A percentile compares a stretch with the other conserved stretches of the same genome.
Conservation (phyloP, 2,329 filamentous ascomycete species). For the Colletotrichum orchidophilum region DNA sequence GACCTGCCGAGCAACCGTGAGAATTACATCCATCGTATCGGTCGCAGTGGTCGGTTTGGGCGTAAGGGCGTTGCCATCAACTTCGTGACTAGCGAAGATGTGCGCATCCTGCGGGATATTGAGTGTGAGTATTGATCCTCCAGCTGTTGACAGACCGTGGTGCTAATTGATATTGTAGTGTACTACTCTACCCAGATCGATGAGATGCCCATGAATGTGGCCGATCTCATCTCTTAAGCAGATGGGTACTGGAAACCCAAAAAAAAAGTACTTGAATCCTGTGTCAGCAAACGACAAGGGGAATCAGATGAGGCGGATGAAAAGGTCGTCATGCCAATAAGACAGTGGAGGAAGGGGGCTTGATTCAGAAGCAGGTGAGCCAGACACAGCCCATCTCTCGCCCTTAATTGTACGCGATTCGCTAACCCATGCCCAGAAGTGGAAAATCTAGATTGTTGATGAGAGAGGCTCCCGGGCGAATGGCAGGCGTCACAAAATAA, state of each 20-base stretch:
- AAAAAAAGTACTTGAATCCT: not conserved
- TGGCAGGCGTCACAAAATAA: not conserved
- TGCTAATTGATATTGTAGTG: conserved; percentile 61
- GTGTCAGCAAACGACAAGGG: not conserved
- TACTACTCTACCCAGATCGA: conserved; percentile 98
- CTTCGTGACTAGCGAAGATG: conserved; percentile 98
- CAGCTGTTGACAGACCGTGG: not conserved
- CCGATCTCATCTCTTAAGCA: conserved; percentile 63
- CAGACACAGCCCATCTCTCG: not conserved
- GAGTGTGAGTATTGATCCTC: conserved; percentile 71
- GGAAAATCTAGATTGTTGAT: conserved; percentile 10
- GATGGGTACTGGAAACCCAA: not conserved
- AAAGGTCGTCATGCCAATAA: conserved; percentile 20
- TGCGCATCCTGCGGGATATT: conserved; percentile 96
- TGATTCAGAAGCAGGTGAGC: conserved; percentile 26
- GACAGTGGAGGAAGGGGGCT: conserved; percentile 35
- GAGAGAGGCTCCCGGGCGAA: not conserved
- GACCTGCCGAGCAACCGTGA: conserved; percentile 98
- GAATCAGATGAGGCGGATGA: not conserved
- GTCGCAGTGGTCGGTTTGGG: conserved; percentile 93
- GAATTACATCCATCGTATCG: conserved; percentile 99
- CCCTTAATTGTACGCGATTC: not conserved
- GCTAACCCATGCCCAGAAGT: not conserved
- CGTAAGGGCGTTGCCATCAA: conserved; percentile 99
- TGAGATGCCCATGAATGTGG: conserved; percentile 98